Evolutionary conservation across 495 filamentous ascomycete species (phyloP), one percentile per base, ranked within the genome.

Genomic region (Xylaria longipes): DNA sequence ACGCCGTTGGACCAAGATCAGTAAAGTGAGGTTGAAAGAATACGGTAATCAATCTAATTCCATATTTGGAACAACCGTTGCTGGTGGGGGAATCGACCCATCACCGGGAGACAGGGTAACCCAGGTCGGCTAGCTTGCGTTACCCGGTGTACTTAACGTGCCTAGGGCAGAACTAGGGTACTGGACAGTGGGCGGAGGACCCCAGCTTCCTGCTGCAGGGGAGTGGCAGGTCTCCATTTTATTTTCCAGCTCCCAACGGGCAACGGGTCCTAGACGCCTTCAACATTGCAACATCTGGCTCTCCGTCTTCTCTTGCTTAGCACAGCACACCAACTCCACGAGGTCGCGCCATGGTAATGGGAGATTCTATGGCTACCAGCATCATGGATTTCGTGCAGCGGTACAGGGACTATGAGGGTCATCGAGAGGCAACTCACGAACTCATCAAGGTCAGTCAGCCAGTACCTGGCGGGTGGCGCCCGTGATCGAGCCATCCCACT

Each of bases 341-440:
- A 22, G 17, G 12, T 39, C 12, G 27, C 50, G 50, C 52, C 29
- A 39, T 48, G 27, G 46, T 35, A 33, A 71, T 66, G 52, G 69
- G 52, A 52, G 69, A 71, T 2, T 60, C 37, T 17, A 29, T 43
- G 64, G 20, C 64, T 15, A 58, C 31, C 17, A 68, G 25, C 39
- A 72, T 84, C 41, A 75, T 83, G 76, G 75, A 80, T 56, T 86
- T 86, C 64, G 77, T 84, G 61, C 78, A 81, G 52, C 78, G 84
- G 6, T 87, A 82, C 62, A 78, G 80, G 62, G 70, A 69, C 6
- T 74, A 84, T 27, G 77, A 82, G 69, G 29, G 67, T 5, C 77
- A 82, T 9, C 71, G 78, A 41, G 80, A 85, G 43, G 73, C 69
- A 5, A 78, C 75, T 22, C 77, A 84, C 17, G 69, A 79, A 31